A percentile compares a stretch with the other conserved stretches of the same genome.
phyloP scores from a whole-genome alignment of 768 basidiomycete genomes.

The Phlebiopsis gigantea region DNA sequence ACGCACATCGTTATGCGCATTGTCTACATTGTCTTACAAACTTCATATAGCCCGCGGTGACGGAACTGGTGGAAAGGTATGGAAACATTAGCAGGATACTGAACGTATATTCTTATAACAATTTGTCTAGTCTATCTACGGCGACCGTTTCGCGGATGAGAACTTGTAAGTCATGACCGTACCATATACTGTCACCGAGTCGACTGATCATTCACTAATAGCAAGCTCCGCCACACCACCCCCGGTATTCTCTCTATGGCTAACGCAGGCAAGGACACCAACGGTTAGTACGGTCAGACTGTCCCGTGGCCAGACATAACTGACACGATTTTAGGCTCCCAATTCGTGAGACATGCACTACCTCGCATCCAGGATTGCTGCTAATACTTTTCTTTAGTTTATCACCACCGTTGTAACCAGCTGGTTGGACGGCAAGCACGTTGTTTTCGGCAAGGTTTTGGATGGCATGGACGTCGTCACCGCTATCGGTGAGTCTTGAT shows the following conservation, averaged over 20 bases:
- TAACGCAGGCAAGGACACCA: slow-evolving; percentile 89
- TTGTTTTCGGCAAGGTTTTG: slow-evolving; percentile 89
- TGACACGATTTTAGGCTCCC: slow-evolving; percentile 52
- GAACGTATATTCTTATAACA: not conserved
- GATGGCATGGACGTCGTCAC: slow-evolving; percentile 89
- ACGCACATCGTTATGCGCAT: slow-evolving; percentile 22
- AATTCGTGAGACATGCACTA: slow-evolving; percentile 60
- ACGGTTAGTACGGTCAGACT: slow-evolving; percentile 49
- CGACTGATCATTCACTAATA: slow-evolving; percentile 25
- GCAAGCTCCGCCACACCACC: slow-evolving; percentile 92
- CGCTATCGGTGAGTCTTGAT: slow-evolving; percentile 50
- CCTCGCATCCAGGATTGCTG: not conserved
- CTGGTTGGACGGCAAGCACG: slow-evolving; percentile 91
- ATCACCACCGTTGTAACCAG: slow-evolving; percentile 83
- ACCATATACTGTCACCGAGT: not conserved
- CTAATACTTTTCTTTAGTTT: slow-evolving; percentile 56
- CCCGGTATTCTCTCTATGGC: slow-evolving; percentile 92
- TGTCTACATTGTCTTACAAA: slow-evolving; percentile 3
- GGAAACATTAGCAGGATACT: slow-evolving; percentile 5
- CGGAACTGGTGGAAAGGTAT: slow-evolving; percentile 86
- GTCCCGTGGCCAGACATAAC: slow-evolving; percentile 1
- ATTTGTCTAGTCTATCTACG: slow-evolving; percentile 72
- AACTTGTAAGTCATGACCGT: slow-evolving; percentile 65
- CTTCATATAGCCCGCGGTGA: slow-evolving; percentile 61
- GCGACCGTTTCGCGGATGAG: slow-evolving; percentile 88